Percentiles rank a stretch among this genome's conserved stretches.
Evolutionary conservation across 2,329 filamentous ascomycete genomes (phyloP).

Genomic region (Fusarium goolgardi): DNA sequence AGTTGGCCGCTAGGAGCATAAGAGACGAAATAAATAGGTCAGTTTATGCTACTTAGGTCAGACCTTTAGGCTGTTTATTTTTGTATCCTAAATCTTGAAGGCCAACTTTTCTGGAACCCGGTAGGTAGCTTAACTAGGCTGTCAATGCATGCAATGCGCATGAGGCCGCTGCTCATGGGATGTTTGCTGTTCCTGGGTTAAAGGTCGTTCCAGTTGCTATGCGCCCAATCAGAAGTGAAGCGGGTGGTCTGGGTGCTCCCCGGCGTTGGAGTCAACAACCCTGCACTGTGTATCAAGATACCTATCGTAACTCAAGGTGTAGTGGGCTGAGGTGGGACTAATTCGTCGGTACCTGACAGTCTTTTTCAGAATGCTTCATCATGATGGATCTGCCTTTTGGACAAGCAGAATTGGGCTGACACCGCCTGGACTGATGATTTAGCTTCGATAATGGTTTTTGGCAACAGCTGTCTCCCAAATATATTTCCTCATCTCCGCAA

Average conservation of each 20-base stretch:
- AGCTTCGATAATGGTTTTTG: conserved; percentile 12
- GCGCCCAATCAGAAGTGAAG: conserved; percentile 46
- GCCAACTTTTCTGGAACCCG: too few species aligned
- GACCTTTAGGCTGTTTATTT: too few species aligned
- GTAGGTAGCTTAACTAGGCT: conserved; percentile 27
- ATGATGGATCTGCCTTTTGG: conserved; percentile 29
- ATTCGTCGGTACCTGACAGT: conserved; percentile 31
- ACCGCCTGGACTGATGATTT: conserved; percentile 18
- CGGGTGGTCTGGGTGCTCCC: conserved; percentile 34
- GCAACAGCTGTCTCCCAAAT: conserved; percentile 11
- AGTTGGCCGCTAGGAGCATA: too few species aligned
- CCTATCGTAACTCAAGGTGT: conserved; percentile 5
- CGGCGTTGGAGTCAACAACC: conserved; percentile 33
- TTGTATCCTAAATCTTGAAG: too few species aligned
- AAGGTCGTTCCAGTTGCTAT: conserved; percentile 37
- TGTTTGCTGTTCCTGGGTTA: conserved; percentile 46
- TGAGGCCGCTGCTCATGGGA: conserved; percentile 44
- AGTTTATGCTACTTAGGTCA: too few species aligned
- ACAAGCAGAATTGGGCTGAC: conserved; percentile 17
- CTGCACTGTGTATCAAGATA: conserved; percentile 42
- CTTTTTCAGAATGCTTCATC: conserved; percentile 15
- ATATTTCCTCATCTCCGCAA: conserved; percentile 14
- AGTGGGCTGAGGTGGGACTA: conserved; percentile 35
- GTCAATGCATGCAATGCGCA: conserved; percentile 48
- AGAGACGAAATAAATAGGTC: too few species aligned